These are phyloP conservation scores for Scleroderma bovista DNA, from an alignment of 768 basidiomycete species.

Conservation along the genomic window DNA sequence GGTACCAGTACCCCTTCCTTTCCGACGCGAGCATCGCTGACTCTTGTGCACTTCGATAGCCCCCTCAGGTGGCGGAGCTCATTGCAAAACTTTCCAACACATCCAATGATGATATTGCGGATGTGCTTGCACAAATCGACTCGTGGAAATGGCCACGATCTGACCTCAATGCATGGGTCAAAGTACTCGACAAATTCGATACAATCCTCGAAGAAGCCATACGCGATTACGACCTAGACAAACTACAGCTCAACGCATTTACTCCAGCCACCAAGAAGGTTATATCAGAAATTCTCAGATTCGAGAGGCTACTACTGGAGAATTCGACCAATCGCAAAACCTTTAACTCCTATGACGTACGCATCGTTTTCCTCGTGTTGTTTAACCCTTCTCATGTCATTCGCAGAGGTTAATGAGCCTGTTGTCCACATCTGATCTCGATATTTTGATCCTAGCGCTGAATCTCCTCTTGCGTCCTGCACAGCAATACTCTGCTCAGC, in stretches of 20 bases:
- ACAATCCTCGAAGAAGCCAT: slow-evolving; percentile 78
- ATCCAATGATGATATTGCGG: slow-evolving; percentile 64
- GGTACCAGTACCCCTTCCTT: slow-evolving; percentile 40
- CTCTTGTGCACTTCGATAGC: slow-evolving; percentile 35
- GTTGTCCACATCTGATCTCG: slow-evolving; percentile 82
- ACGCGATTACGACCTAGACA: slow-evolving; percentile 79
- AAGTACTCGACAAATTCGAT: slow-evolving; percentile 95
- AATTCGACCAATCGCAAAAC: slow-evolving; percentile 98
- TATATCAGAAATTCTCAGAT: slow-evolving; percentile 77
- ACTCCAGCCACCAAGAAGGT: slow-evolving; percentile 67
- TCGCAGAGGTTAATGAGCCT: slow-evolving; percentile 83
- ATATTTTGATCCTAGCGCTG: slow-evolving; percentile 77
- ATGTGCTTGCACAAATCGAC: slow-evolving; percentile 63
- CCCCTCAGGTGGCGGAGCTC: slow-evolving; percentile 75
- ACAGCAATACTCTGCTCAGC: slow-evolving; percentile 90
- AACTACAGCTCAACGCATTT: slow-evolving; percentile 77
- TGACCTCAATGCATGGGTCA: slow-evolving; percentile 95
- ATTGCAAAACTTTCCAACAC: slow-evolving; percentile 65
- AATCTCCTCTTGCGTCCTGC: slow-evolving; percentile 87
- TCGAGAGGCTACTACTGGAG: slow-evolving; percentile 87
- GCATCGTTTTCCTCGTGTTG: slow-evolving; percentile 26
- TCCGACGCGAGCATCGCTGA: slow-evolving; percentile 14
- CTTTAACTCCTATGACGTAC: slow-evolving; percentile 93
- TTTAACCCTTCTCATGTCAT: slow-evolving; percentile 5
- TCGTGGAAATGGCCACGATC: slow-evolving; percentile 94